Conservation (phyloP, 2,329 filamentous ascomycete species). For the Rachicladosporium sp. region DNA sequence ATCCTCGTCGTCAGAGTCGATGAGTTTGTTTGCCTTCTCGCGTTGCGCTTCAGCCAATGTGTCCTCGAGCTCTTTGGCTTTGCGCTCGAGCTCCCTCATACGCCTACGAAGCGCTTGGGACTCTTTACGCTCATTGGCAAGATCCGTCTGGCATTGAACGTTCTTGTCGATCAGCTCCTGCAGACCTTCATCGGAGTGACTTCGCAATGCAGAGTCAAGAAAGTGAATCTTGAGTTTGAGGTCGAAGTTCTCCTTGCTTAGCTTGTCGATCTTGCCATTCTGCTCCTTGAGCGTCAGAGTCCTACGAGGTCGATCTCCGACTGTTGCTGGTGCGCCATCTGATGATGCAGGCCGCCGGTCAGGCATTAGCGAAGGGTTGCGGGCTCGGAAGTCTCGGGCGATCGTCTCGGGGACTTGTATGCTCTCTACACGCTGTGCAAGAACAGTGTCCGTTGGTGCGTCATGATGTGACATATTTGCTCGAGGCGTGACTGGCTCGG, state of each 20-base stretch:
- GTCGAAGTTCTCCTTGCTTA: conserved; percentile 97
- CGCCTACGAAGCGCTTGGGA: conserved; percentile 71
- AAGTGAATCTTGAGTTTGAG: conserved; percentile 97
- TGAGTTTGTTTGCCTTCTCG: conserved; percentile 19
- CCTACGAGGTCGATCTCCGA: conserved; percentile 24
- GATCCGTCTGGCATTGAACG: conserved; percentile 82
- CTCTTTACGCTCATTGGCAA: conserved; percentile 81
- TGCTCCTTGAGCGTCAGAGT: conserved; percentile 84
- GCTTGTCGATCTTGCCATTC: conserved; percentile 87
- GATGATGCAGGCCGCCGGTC: conserved; percentile 39
- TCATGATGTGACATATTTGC: conserved; percentile 38
- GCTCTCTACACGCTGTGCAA: conserved; percentile 77
- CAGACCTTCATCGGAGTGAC: conserved; percentile 87
- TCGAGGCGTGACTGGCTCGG: conserved; percentile 61
- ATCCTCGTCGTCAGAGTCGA: conserved; percentile 18
- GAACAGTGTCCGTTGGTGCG: conserved; percentile 64
- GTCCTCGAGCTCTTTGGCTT: conserved; percentile 47
- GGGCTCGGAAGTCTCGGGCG: conserved; percentile 71
- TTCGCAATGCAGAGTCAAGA: conserved; percentile 82
- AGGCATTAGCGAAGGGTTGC: conserved; percentile 46
- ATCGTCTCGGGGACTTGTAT: conserved; percentile 85
- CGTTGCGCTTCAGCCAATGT: conserved; percentile 30
- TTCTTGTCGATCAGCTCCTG: conserved; percentile 98
- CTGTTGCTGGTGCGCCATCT: conserved; percentile 12
- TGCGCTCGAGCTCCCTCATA: conserved; percentile 77